Base-by-base conservation (phyloP, 495 filamentous ascomycete genomes). In the Pyrenopolyporus hunteri region DNA sequence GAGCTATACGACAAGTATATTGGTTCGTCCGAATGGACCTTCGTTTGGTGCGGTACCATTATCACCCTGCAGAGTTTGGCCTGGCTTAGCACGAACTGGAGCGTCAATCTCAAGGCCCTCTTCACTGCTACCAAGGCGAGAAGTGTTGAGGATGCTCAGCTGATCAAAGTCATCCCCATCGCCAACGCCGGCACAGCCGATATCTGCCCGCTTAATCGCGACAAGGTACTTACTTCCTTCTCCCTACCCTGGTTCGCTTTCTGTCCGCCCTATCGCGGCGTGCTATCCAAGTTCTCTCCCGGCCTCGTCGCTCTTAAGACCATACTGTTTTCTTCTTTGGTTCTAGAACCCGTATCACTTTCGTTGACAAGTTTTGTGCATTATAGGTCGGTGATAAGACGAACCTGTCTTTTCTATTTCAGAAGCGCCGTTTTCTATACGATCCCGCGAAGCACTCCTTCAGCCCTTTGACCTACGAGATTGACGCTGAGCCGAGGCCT, bases 81-180 rank as follows among this genome's bases (percentile, higher is more conserved):
- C 42, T 99, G 95, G 95, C 81, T 99, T 55, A 93, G 88, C 78
- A 98, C 94, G 19, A 88, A 97, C 78, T 99, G 94, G 94, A 97
- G 88, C 71, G 91, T 99, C 71, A 85, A 91, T 67, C 78, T 97
- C 59, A 85, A 87, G 59, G 85, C 88, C 4, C 68, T 87, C 60
- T 97, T 97, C 71, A 99, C 93, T 5, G 81, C 91, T 3, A 89
- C 77, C 28, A 84, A 78, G 48, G 88, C 87, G 13, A 85, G 82
- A 35, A 85, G 82, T n/a, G 78, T 97, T 10, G 76, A 87, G 43
- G 84, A 87, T 68, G 95, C 95, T n/a, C 70, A 85, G 57, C 78
- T 94, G 51, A 97, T 99, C 79, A 97, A 96, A 79, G 89, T 99
- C 63, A 86, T 97, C 53, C 94, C 94, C 17, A 78, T 89, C 36